Base-by-base conservation (phyloP, 768 basidiomycete genomes). In the Cystofilobasidium macerans region DNA sequence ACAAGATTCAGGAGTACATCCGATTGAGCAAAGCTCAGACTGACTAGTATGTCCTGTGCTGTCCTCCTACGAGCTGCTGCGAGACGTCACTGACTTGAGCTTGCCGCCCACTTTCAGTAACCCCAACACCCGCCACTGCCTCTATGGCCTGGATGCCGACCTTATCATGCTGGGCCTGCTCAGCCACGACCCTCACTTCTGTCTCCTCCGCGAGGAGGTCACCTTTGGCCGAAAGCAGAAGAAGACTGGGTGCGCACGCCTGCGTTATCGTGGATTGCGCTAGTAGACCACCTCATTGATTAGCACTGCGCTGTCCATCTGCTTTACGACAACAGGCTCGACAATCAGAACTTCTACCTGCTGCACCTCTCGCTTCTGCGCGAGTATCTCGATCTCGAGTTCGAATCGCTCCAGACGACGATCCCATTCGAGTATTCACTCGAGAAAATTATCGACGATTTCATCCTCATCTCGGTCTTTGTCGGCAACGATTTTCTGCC, bases 1-100 rank as follows among this genome's bases (percentile, higher is more conserved):
- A 99, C 83, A 99, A 99, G 81, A 93, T 99, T 71, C 97, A 98
- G 88, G 95, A 97, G 75, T 99, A 93, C 77, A 98, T 99, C 75
- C 86, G 95, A 43, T 78, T 91, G 68, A 86, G 87, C 61, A 87
- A 93, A 71, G 93, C 95, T 35, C 95, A 98, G 76, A 89, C 88
- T 11, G 86, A 89, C 75, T 93, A 98, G 73, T 72, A 47, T 32
- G 71, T n/a, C n/a, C n/a, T 65, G 18, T 18, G 35, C 11, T 22
- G 24, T 32, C 43, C 26, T 0, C 30, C 35, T 28, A 51, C 18
- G 6, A 11, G 12, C 33, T 13, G 14, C 2, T 14, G 18, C 12
- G 9, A 20, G 22, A 36, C 13, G 9, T 18, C 11, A 5, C 24
- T 54, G 51, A 42, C 62, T 6, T 14, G 11, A 20, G 8, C 28